Evolutionary conservation across 1,139 yeast genomes (phyloP).

Genomic region (Yamadazyma dushanensis): DNA sequence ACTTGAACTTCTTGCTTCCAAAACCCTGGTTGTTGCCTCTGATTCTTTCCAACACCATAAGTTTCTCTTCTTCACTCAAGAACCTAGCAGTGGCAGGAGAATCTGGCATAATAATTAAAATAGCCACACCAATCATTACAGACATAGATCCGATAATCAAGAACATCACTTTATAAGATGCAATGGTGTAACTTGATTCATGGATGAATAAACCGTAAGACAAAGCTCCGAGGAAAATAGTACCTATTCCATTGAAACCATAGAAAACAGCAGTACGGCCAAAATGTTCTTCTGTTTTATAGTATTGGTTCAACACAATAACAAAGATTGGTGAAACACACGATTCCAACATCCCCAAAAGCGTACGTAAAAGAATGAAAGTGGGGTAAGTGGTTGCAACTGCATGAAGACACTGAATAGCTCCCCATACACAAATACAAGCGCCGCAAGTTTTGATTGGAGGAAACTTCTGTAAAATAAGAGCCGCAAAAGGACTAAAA

Average conservation of each 20-base stretch:
- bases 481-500: constrained; percentile 47
- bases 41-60: constrained; percentile 33
- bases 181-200: constrained; percentile 24
- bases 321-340: constrained; percentile 55
- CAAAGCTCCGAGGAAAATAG: constrained; percentile 23
- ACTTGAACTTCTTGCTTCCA: constrained; percentile 54
- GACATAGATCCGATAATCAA: constrained; percentile 32
- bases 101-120: constrained; percentile 29
- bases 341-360: constrained; percentile 54
- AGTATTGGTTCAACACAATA: constrained; percentile 36
- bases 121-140: constrained; percentile 23
- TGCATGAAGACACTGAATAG: constrained; percentile 14
- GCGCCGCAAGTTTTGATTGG: constrained; percentile 26
- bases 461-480: constrained; percentile 38
- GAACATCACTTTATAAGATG: constrained; percentile 35
- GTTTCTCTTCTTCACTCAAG: constrained; percentile 48
- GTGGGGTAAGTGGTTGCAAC: constrained; percentile 24
- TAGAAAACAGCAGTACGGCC: constrained; percentile 18
- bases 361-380: constrained; percentile 24
- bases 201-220: constrained; percentile 18
- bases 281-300: constrained; percentile 19
- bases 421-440: no score
- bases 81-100: constrained; percentile 33
- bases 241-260: constrained; percentile 22
- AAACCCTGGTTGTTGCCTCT: constrained; percentile 52